Base-by-base conservation (phyloP, 768 basidiomycete genomes). In the Pleurotus cornucopiae region DNA sequence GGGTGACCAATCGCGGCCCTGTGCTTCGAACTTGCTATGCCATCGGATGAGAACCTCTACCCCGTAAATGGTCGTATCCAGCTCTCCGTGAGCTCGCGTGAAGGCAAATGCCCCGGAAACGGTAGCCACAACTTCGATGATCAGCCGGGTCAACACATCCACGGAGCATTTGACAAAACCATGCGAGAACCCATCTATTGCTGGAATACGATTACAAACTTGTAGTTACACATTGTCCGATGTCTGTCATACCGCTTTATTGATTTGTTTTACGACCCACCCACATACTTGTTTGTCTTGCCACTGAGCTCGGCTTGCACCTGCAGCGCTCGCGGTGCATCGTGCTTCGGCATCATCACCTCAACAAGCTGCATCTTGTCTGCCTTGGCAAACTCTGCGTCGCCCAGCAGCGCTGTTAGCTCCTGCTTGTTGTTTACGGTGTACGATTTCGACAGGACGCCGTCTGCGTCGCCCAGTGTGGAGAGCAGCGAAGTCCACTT, bases 281-380 rank as follows among this genome's bases (percentile, higher is more conserved):
- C 41, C 1, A 60, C 66, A 62, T 83, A 82, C 40, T 73, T 66
- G 62, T 82, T 82, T 41, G 75, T 71, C 65, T 79, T 75, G 21
- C 76, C 75, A 56, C 79, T 78, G 56, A 83, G 67, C 69, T 82
- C 83, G 0, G 81, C 75, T 62, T 85, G 81, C 51, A 76, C 67
- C 63, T 78, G 72, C 59, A 92, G 71, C 37, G 81, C 78, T 37
- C 75, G 70, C 3, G 92, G 92, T 0, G 89, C 88, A 66, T 94
- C 92, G 23, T 78, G 69, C 59, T 76, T 78, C 21, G 75, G 80
- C 88, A 94, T 91, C 57, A 85, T 69, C 6, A 94, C 80, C 70
- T 94, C 92, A 13, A 94, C 86, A 34, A 94, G 72, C 64, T 91
- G 89, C 49, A 90, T 84, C 69, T 80, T 81, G 54, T 83, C 75